Evolutionary conservation across 169 alveolate species (phyloP), one percentile per base, ranked within the genome.

Genomic region (Cryptosporidium sp.): DNA sequence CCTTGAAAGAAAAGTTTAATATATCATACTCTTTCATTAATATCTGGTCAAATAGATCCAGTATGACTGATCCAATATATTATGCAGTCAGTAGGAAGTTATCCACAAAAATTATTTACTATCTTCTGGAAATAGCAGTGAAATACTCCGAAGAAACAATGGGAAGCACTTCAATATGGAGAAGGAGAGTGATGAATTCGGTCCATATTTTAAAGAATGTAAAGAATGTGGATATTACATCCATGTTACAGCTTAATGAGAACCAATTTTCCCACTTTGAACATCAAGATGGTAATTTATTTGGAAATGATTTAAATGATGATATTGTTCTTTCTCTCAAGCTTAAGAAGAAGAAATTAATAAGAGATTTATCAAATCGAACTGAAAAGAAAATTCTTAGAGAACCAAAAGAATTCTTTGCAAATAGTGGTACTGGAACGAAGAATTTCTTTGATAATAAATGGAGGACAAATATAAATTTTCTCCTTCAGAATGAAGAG

Each of bases 1-100:
- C 62, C 23, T 33, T 80, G 29, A 80, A 70, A 29, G 67, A 60
- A 12, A 60, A 60, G 39, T 80, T 80, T 39, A 62, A 80, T n/a
- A 80, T 80, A n/a, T 80, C 89, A 12, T 65, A 62, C 33, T 80
- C 89, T 18, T 80, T 65, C 45, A 42, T 80, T 42, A 80, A 80
- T 26, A 80, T 80, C 23, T 80, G 89, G 89, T 62, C 89, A 16
- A 70, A 65, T 39, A 65, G 70, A 21, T 18, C 44, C 45, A 26
- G 29, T 6, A 35, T 65, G 26, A 48, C 53, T 4, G 89, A 80
- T 23, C 89, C 89, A 5, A 80, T 80, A n/a, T 60, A 65, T 45
- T 65, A 29, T 37, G 75, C 89, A 23, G 18, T 80, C 45, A 33
- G 42, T 5, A 80, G 14, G 33, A 69, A 80, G n/a, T 42, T 80